Base-by-base conservation (phyloP, 2,329 filamentous ascomycete genomes). In the Fusarium nisikadoi region DNA sequence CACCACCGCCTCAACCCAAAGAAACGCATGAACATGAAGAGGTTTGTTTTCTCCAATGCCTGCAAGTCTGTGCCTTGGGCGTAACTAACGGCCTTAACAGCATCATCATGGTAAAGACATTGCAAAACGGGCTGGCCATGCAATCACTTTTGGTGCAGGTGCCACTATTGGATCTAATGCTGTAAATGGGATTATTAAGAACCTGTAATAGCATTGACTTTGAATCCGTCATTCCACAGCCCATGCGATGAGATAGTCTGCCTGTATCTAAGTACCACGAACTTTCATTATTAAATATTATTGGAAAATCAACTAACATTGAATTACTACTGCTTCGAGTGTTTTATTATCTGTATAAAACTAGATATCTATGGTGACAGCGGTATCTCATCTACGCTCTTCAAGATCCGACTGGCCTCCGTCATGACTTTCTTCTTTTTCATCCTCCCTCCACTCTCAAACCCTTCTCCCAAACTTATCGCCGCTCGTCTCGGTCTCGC, bases 391-490 rank as follows among this genome's bases (percentile, higher is more conserved):
- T 68, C 65, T 14, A 68, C 55, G n/a, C 65, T 68, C 19, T 14
- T 67, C 16, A 67, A 49, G 13, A 68, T 68, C 7, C 65, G 47
- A 5, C 54, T 62, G 3, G 62, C 62, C 25, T 68, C 65, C 7
- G 65, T 68, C 53, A 62, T 54, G 5, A 47, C 41, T 10, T 31
- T 68, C 11, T 41, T 65, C 17, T 38, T 31, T 17, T 53, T 25
- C 8, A 8, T 10, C 33, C 41, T 55, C 4, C 11, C 25, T 10
- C 43, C 43, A 19, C 27, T 25, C 19, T 35, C 23, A 16, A 39
- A 38, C 3, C 25, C 62, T 3, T 62, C 25, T 0, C 46, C 42
- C 3, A 47, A 17, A 5, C 45, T 42, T 16, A 67, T 53, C 2
- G 65, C 54, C 2, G 36, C 62, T 7, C 62, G 57, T 25, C 65